Base-by-base conservation (phyloP, 176 grass and related monocot genomes). In the Bothriochloa decipiens region DNA sequence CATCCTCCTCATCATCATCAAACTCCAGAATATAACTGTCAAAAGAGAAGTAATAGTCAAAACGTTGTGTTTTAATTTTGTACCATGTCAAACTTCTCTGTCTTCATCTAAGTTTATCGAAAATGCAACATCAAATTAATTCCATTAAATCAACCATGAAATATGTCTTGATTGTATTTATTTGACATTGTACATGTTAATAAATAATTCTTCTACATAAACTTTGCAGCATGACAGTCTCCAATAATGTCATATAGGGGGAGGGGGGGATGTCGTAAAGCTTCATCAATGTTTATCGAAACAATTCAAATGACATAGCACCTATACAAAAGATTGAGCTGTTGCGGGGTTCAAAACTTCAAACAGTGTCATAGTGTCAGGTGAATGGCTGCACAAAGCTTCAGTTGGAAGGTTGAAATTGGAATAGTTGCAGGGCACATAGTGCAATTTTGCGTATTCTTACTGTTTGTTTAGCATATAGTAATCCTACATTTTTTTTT, bases 1-100 rank as follows among this genome's bases (percentile, higher is more conserved):
- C 96, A 10, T 98, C 96, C 87, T 98, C 96, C 84, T 98, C 96
- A 23, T 95, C 96, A 25, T 98, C 96, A 87, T 98, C 91, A 50
- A 98, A 98, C 78, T 94, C 88, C 33, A 98, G 93, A 60, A 84
- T 10, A 70, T 98, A 98, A 75, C 96, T 98, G 75, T 37, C 25
- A 80, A 91, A 52, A 87, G 10, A 60, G 77, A 87, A 57, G 87
- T 20, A 2, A 26, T 12, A 62, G 20, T 65, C 13, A 75, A 26
- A 65, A 29, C 32, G 5, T 29, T 29, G 11, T 29, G 12, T 29
- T 65, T 29, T 65, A 29, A 15, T 29, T 64, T 14, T 65, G 26
- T 65, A 1, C 62, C 1, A 16, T 32, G 27, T 29, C 62, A 28
- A 65, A 65, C 26, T 29, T 32, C 13, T 64, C 26, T 3, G 5